Percentiles rank a stretch among this genome's conserved stretches.
Conservation (phyloP, 495 filamentous ascomycete species). For the Gamarada debralockiae region DNA sequence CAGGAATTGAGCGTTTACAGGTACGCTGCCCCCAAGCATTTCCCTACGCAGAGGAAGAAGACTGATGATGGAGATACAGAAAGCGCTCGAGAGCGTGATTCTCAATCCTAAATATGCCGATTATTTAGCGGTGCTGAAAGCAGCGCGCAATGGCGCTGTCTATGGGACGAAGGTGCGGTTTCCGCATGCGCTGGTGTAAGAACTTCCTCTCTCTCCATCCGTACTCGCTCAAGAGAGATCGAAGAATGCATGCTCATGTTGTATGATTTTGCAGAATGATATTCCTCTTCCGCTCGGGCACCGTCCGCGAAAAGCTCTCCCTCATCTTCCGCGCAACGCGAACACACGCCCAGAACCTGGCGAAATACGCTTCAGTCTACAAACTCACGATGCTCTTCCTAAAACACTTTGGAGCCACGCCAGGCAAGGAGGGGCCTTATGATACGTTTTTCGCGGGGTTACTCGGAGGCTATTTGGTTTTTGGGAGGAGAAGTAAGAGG, state of each 20-base stretch:
- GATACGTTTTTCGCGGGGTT: constrained; percentile 89
- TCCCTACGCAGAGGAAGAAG: background rate
- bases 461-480: constrained; percentile 87
- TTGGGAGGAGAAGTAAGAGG: constrained; percentile 60
- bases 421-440: constrained; percentile 60
- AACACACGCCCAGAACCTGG: constrained; percentile 88
- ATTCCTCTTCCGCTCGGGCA: constrained; percentile 88
- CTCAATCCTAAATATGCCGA: constrained; percentile 82
- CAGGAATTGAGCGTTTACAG: constrained; percentile 19
- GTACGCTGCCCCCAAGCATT: constrained; percentile 1
- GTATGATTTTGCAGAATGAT: constrained; percentile 62
- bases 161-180: constrained; percentile 98
- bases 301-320: constrained; percentile 70
- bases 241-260: background rate
- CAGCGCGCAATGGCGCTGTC: constrained; percentile 90
- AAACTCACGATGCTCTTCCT: constrained; percentile 74
- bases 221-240: background rate
- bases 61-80: constrained; percentile 17
- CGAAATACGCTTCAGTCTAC: constrained; percentile 85
- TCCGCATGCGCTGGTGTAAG: constrained; percentile 91
- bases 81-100: constrained; percentile 60
- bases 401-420: constrained; percentile 56
- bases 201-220: background rate
- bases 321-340: constrained; percentile 82
- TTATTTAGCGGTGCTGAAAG: constrained; percentile 79